phyloP scores from a whole-genome alignment of 768 basidiomycete genomes.

The Tulasnella sp. region DNA sequence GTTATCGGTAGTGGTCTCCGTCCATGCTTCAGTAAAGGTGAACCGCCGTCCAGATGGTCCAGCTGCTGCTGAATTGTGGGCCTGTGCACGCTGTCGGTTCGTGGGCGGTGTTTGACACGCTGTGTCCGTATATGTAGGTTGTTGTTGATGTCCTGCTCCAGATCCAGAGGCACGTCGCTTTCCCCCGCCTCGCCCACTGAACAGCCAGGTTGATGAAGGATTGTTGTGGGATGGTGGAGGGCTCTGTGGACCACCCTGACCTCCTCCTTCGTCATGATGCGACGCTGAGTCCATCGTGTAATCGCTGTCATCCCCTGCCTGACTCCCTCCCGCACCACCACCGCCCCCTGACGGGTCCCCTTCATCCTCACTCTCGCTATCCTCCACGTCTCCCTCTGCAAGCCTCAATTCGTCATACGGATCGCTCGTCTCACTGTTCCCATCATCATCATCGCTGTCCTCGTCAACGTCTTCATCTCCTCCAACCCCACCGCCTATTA shows the following conservation, averaged over 20 bases:
- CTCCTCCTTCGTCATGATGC: background rate
- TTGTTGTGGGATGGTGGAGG: conserved; percentile 5
- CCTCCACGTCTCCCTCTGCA: conserved; percentile 45
- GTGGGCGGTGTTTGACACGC: too few relatives aligned
- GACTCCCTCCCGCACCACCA: background rate
- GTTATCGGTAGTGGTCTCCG: too few relatives aligned
- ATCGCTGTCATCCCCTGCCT: conserved; percentile 7
- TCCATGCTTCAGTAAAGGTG: too few relatives aligned
- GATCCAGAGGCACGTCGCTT: too few relatives aligned
- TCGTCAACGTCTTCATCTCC: conserved; percentile 49
- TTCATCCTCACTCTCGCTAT: conserved; percentile 46
- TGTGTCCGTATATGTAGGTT: too few relatives aligned
- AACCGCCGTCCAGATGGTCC: too few relatives aligned
- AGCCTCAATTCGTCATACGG: conserved; percentile 13
- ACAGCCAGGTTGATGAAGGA: too few relatives aligned
- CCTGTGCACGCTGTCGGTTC: too few relatives aligned
- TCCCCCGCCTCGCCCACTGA: too few relatives aligned
- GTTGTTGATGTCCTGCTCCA: too few relatives aligned
- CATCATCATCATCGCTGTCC: conserved; percentile 11
- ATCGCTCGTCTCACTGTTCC: conserved; percentile 14
- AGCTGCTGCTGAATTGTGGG: too few relatives aligned
- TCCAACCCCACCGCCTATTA: conserved; percentile 58
- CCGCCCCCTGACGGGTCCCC: conserved; percentile 26
- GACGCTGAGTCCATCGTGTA: conserved; percentile 11
- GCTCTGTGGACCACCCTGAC: background rate